Percentiles rank a stretch among this genome's conserved stretches.
These are phyloP conservation scores for Euphrasia confusa DNA, from an alignment of 257 asterid species.

Conservation along the genomic window DNA sequence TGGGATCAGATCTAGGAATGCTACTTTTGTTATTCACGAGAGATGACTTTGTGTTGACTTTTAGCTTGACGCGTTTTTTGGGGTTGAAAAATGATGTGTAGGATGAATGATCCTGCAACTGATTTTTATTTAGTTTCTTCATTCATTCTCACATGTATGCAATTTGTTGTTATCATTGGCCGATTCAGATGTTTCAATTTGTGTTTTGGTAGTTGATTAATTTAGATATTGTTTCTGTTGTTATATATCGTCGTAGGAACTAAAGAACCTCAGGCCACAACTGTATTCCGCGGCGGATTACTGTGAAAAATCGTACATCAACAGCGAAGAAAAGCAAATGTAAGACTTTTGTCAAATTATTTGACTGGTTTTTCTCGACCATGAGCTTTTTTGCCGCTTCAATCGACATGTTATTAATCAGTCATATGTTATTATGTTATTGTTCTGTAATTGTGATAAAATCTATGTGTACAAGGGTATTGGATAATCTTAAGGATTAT, in stretches of 20 bases:
- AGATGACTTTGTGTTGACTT: conserved; percentile 24
- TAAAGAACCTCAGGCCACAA: conserved; percentile 89
- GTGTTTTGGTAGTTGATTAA: neutral
- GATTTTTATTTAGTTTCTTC: conserved; percentile 8
- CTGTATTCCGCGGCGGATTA: conserved; percentile 95
- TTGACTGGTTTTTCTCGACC: conserved; percentile 2
- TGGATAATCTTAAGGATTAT: conserved; percentile 91
- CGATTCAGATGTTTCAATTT: neutral
- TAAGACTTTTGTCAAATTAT: conserved; percentile 33
- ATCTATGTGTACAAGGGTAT: conserved; percentile 51
- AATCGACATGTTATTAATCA: neutral
- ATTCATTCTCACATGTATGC: neutral
- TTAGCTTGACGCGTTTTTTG: conserved; percentile 12
- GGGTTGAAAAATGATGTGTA: conserved; percentile 1
- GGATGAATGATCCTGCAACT: conserved; percentile 14
- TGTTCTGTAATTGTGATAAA: conserved; percentile 2
- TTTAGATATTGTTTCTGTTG: conserved; percentile 15
- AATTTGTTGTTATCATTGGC: conserved; percentile 1
- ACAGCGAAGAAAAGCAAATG: conserved; percentile 89
- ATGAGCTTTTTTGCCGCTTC: conserved; percentile 4
- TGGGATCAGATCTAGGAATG: conserved; percentile 42
- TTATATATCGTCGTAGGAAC: conserved; percentile 53
- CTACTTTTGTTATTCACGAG: conserved; percentile 13
- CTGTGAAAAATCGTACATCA: conserved; percentile 84
- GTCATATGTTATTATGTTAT: neutral